Conservation (phyloP, 2,329 filamentous ascomycete genomes). For the Diplodia scrobiculata region DNA sequence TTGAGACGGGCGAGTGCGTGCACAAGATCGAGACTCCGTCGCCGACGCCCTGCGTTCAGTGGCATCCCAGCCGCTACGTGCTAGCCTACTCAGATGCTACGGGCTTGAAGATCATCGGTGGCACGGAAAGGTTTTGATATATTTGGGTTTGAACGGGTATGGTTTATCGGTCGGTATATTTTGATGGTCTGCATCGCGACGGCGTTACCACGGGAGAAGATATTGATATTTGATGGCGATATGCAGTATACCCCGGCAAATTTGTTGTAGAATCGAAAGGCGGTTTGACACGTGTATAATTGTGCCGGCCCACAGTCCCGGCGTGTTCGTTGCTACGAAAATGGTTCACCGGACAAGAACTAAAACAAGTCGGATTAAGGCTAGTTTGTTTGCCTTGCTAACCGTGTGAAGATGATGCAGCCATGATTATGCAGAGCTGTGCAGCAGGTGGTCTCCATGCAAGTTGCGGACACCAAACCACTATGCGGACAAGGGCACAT, state of each 20-base stretch:
- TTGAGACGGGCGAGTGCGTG: conserved; percentile 72
- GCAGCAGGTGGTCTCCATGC: neutral
- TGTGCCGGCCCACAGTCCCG: neutral
- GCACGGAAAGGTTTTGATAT: conserved; percentile 33
- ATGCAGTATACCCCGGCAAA: neutral
- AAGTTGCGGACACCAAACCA: neutral
- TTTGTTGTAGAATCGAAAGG: neutral
- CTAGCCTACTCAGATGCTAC: conserved; percentile 70
- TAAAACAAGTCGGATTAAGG: neutral
- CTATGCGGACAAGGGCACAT: too few species aligned
- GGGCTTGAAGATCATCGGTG: conserved; percentile 69
- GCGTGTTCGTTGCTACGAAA: neutral
- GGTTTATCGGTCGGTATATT: neutral
- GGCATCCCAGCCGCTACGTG: conserved; percentile 74
- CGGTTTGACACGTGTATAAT: neutral
- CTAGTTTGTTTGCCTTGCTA: neutral
- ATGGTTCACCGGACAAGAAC: neutral
- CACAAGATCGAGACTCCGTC: conserved; percentile 70
- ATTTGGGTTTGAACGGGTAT: neutral
- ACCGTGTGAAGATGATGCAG: neutral
- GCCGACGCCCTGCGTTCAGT: conserved; percentile 67
- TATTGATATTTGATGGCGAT: neutral
- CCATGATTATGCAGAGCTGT: neutral
- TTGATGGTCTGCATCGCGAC: conserved; percentile 3
- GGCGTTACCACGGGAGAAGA: conserved; percentile 1